phyloP scores from a whole-genome alignment of 1,139 yeast genomes.

The Ogataea hybrid region DNA sequence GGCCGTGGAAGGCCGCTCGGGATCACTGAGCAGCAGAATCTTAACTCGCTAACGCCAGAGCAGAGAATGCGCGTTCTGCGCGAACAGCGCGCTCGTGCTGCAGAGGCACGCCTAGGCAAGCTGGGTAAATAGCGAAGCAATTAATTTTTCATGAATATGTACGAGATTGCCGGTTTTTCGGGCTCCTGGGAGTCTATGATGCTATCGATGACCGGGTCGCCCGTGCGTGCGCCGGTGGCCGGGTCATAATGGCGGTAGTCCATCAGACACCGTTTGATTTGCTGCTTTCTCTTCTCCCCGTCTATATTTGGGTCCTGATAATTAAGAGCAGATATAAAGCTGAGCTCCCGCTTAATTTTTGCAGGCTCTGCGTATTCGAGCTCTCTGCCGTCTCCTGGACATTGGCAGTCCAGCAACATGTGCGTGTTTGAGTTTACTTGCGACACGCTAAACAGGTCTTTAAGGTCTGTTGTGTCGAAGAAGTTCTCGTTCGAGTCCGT shows the following conservation, averaged over 20 bases:
- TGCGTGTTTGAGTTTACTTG: slow-evolving; percentile 72
- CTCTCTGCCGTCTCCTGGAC: slow-evolving; percentile 50
- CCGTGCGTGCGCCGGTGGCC: slow-evolving; percentile 9
- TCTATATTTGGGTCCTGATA: slow-evolving; percentile 30
- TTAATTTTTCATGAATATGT: slow-evolving; percentile 21
- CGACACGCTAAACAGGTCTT: slow-evolving; percentile 67
- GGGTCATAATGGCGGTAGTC: slow-evolving; percentile 67
- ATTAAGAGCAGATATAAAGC: slow-evolving; percentile 56
- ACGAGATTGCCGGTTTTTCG: slow-evolving; percentile 23
- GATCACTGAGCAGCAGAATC: slow-evolving; percentile 27
- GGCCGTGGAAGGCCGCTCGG: slow-evolving; percentile 24
- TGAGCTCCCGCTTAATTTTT: slow-evolving; percentile 18
- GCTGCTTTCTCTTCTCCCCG: slow-evolving; percentile 33
- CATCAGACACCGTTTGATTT: slow-evolving; percentile 54
- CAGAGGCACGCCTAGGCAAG: slow-evolving; percentile 64
- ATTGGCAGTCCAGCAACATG: slow-evolving; percentile 73
- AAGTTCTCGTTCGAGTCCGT: slow-evolving; percentile 45
- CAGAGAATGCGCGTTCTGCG: slow-evolving; percentile 80
- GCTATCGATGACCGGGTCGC: slow-evolving; percentile 28
- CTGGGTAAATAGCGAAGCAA: neutral
- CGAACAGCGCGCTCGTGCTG: slow-evolving; percentile 95
- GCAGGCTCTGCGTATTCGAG: slow-evolving; percentile 21
- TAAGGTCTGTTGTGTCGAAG: slow-evolving; percentile 63
- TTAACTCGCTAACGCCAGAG: slow-evolving; percentile 50
- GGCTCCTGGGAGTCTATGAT: slow-evolving; percentile 22